Base-by-base conservation (phyloP, 2,329 filamentous ascomycete species). In the Trichoderma arundinaceum region DNA sequence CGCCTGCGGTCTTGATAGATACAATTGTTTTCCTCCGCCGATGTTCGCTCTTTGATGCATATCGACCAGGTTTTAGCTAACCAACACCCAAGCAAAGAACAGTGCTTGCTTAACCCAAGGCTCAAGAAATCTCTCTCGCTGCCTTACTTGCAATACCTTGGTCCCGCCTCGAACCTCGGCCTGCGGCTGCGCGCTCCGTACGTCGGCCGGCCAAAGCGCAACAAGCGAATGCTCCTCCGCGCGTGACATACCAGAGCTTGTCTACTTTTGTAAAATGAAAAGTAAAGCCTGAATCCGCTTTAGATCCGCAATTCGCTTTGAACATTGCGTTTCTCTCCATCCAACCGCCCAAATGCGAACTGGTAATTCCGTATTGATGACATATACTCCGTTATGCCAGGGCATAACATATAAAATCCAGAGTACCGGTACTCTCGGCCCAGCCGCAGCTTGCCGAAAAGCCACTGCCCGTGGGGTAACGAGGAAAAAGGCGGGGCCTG, bases 81-180 rank as follows among this genome's bases (percentile, higher is more conserved):
- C 22, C 2, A 2, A 28, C 22, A 28, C 22, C 22, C 4, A 28
- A 2, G 22, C 4, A 28, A 28, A 28, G 22, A 28, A 28, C 22
- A 28, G 2, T 28, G 22, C 22, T 28, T 22, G 46, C 46, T 13
- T 49, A 28, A 32, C 38, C 15, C 19, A 56, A 28, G 10, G 3
- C 19, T 15, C 35, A 38, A 7, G 33, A 9, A 38, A 38, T 7
- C 6, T 38, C 35, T 38, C 35, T n/a, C n/a, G n/a, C n/a, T n/a
- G n/a, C 35, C 35, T 10, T 10, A 38, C 10, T 10, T 10, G 3
- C 7, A 28, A 28, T 38, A 44, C n/a, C 58, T 32, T 17, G 35
- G 58, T 61, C 61, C 61, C 61, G 61, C 61, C 52, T 57, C 44
- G 61, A 49, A 64, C 61, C 61, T 57, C 52, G 61, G 61, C 41